Conservation (phyloP, 257 asterid species). For the Thymus quinquecostatus region DNA sequence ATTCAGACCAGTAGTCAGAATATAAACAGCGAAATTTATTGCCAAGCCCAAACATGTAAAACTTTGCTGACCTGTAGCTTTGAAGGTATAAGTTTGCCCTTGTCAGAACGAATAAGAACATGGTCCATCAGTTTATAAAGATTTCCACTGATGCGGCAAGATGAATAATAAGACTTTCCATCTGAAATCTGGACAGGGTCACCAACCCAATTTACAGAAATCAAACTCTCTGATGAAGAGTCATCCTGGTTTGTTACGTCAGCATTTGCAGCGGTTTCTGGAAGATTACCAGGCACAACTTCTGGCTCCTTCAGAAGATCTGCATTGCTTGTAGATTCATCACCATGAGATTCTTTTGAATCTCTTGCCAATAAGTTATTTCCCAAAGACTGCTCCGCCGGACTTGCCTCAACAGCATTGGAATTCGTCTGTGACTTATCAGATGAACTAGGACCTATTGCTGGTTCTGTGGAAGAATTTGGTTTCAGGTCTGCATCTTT, state of each 20-base stretch:
- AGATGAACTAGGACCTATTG: slow-evolving; percentile 33
- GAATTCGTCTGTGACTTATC: slow-evolving; percentile 35
- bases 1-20: slow-evolving; percentile 20
- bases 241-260: slow-evolving; percentile 38
- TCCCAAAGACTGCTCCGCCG: slow-evolving; percentile 41
- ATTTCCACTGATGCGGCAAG: slow-evolving; percentile 74
- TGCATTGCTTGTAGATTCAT: slow-evolving; percentile 35
- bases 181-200: slow-evolving; percentile 58
- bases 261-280: slow-evolving; percentile 46
- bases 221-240: slow-evolving; percentile 46
- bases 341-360: slow-evolving; percentile 41
- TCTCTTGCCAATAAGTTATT: slow-evolving; percentile 30
- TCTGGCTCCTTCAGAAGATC: slow-evolving; percentile 42
- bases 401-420: slow-evolving; percentile 39
- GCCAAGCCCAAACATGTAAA: slow-evolving; percentile 15
- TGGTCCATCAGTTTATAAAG: slow-evolving; percentile 60
- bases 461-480: slow-evolving; percentile 38
- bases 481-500: slow-evolving; percentile 41
- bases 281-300: slow-evolving; percentile 40
- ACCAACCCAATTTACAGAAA: slow-evolving; percentile 73
- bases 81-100: slow-evolving; percentile 67
- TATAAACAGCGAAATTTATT: slow-evolving; percentile 12
- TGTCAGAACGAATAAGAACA: slow-evolving; percentile 60
- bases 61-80: slow-evolving; percentile 74
- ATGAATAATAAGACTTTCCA: slow-evolving; percentile 58